Percentiles rank a stretch among this genome's conserved stretches.
phyloP scores from a whole-genome alignment of 805 yeast genomes.

The Suhomyces sp. region DNA sequence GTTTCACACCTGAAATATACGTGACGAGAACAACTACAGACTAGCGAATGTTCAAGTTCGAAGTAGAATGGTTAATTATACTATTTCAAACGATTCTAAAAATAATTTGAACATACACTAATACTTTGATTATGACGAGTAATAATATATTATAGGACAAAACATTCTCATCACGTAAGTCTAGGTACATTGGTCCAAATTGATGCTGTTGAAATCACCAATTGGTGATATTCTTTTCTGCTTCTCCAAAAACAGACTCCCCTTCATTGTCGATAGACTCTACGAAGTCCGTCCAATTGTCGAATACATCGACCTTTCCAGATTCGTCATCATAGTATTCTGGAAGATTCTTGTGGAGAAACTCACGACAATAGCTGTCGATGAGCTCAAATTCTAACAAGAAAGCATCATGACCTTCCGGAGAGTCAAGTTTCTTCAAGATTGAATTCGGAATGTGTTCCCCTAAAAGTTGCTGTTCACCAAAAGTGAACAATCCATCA shows the following conservation, averaged over 20 bases:
- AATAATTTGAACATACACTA: too few relatives aligned
- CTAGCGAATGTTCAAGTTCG: too few relatives aligned
- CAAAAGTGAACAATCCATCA: constrained; percentile 88
- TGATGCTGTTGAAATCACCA: too few relatives aligned
- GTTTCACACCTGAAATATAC: too few relatives aligned
- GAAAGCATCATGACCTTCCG: constrained; percentile 98
- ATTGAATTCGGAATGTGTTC: constrained; percentile 66
- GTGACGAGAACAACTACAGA: too few relatives aligned
- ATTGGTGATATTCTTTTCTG: constrained; percentile 81
- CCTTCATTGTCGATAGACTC: constrained; percentile 44
- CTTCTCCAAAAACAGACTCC: constrained; percentile 82
- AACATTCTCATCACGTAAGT: too few relatives aligned
- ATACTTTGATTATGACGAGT: too few relatives aligned
- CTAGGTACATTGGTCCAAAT: too few relatives aligned
- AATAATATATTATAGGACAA: too few relatives aligned
- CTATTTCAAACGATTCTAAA: too few relatives aligned
- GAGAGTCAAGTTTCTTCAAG: constrained; percentile 75
- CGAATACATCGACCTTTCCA: constrained; percentile 43
- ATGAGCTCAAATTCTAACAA: constrained; percentile 83
- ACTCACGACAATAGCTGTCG: constrained; percentile 66
- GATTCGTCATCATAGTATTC: constrained; percentile 49
- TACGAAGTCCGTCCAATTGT: constrained; percentile 42
- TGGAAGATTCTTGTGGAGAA: constrained; percentile 56
- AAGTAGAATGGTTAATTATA: too few relatives aligned
- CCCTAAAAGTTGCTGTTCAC: constrained; percentile 87